A percentile compares a stretch with the other conserved stretches of the same genome.
Conservation (phyloP, 306 rosid species). For the Herpetospermum pedunculosum region DNA sequence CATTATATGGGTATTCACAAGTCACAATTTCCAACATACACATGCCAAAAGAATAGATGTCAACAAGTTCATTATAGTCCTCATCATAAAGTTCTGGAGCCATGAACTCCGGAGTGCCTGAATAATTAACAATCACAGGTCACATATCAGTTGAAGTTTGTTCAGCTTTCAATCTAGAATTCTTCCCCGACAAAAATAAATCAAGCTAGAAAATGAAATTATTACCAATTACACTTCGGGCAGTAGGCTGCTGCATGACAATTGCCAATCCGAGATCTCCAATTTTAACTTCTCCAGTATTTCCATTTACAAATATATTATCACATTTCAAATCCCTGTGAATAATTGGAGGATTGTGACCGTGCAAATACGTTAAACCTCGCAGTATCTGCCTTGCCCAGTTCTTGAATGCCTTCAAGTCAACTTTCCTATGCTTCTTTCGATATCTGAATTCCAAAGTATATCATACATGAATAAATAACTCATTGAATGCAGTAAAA, state of each 20-base stretch:
- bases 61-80: slow-evolving; percentile 84
- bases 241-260: slow-evolving; percentile 81
- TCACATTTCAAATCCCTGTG: slow-evolving; percentile 95
- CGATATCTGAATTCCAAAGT: slow-evolving; percentile 40
- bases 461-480: background rate
- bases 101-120: slow-evolving; percentile 96
- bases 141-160: background rate
- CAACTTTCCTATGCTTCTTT: slow-evolving; percentile 56
- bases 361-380: slow-evolving; percentile 66
- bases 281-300: slow-evolving; percentile 70
- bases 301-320: slow-evolving; percentile 80
- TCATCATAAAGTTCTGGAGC: slow-evolving; percentile 97
- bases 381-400: slow-evolving; percentile 91
- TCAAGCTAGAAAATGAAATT: background rate
- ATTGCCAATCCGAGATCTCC: slow-evolving; percentile 94
- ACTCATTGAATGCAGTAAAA: background rate
- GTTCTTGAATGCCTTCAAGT: slow-evolving; percentile 76
- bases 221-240: slow-evolving; percentile 76
- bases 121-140: background rate
- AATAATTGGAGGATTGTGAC: slow-evolving; percentile 67
- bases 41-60: slow-evolving; percentile 93
- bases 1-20: slow-evolving; percentile 81
- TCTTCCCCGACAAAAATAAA: background rate
- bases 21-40: slow-evolving; percentile 84
- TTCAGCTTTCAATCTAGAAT: background rate